These are phyloP conservation scores for Halophytophthora polymorphica DNA, from an alignment of 352 stramenopile species.

Conservation along the genomic window DNA sequence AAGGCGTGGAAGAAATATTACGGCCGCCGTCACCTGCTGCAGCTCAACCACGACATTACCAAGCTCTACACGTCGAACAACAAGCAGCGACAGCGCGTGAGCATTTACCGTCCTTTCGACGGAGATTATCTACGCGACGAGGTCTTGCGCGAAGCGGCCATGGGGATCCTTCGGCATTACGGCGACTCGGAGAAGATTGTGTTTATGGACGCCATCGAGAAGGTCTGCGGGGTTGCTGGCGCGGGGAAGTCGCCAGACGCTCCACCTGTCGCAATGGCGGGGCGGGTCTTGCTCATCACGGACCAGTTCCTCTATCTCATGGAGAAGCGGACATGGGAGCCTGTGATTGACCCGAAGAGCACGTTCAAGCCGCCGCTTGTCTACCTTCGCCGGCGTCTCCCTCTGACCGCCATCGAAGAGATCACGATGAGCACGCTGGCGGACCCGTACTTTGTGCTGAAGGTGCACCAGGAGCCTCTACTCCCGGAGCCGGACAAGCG, in stretches of 20 bases:
- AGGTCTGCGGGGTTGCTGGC: constrained; percentile 33
- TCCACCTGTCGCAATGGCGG: constrained; percentile 33
- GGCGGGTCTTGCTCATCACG: constrained; percentile 65
- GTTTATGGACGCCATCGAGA: constrained; percentile 76
- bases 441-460: constrained; percentile 78
- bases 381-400: constrained; percentile 65
- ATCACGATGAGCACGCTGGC: constrained; percentile 79
- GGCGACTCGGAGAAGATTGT: constrained; percentile 81
- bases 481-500: constrained; percentile 65
- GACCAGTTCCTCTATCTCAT: constrained; percentile 77
- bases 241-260: constrained; percentile 15
- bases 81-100: constrained; percentile 83
- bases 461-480: constrained; percentile 51
- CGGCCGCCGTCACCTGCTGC: constrained; percentile 73
- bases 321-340: constrained; percentile 65
- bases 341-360: constrained; percentile 52
- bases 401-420: constrained; percentile 61
- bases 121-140: constrained; percentile 78
- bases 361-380: constrained; percentile 58
- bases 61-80: constrained; percentile 79
- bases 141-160: constrained; percentile 53
- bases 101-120: constrained; percentile 86
- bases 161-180: constrained; percentile 71
- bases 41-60: constrained; percentile 82
- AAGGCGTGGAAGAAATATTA: constrained; percentile 81